Percentiles rank a stretch among this genome's conserved stretches.
These are phyloP conservation scores for Stephanodiscus minutulus DNA, from an alignment of 108 stramenopile species.

Conservation along the genomic window DNA sequence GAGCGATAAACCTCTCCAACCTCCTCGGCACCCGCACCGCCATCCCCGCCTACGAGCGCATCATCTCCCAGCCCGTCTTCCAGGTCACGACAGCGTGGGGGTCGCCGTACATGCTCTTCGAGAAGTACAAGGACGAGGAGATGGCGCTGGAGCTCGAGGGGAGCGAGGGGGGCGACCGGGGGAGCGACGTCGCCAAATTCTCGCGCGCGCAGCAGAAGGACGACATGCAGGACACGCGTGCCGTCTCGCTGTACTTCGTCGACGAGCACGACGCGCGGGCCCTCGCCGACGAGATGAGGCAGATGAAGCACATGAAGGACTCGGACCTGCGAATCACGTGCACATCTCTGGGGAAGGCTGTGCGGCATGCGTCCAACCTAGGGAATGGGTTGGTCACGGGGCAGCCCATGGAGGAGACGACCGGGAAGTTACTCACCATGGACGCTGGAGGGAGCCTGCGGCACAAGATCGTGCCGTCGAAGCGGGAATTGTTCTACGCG, in stretches of 20 bases:
- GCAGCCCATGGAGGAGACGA: constrained; percentile 60
- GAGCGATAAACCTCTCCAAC: constrained; percentile 38
- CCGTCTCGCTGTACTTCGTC: constrained; percentile 74
- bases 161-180: neutral
- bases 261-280: constrained; percentile 79
- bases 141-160: constrained; percentile 34
- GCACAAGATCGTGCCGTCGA: constrained; percentile 85
- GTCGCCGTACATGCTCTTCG: constrained; percentile 83
- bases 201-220: constrained; percentile 54
- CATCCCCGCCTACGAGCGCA: constrained; percentile 69
- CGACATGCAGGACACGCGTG: constrained; percentile 60
- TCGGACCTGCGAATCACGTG: constrained; percentile 71
- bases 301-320: constrained; percentile 76
- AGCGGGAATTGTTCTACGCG: constrained; percentile 82
- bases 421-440: constrained; percentile 57
- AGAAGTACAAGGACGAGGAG: constrained; percentile 59
- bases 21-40: constrained; percentile 40
- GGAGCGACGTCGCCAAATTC: constrained; percentile 37
- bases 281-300: constrained; percentile 77
- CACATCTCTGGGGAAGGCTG: constrained; percentile 68
- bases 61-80: constrained; percentile 79
- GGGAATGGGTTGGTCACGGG: constrained; percentile 79
- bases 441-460: constrained; percentile 74
- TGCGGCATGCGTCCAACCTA: constrained; percentile 65
- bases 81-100: constrained; percentile 86